A percentile compares a stretch with the other conserved stretches of the same genome.
These are phyloP conservation scores for Calonectria hongkongensis DNA, from an alignment of 2,329 filamentous ascomycete genomes.

Conservation along the genomic window DNA sequence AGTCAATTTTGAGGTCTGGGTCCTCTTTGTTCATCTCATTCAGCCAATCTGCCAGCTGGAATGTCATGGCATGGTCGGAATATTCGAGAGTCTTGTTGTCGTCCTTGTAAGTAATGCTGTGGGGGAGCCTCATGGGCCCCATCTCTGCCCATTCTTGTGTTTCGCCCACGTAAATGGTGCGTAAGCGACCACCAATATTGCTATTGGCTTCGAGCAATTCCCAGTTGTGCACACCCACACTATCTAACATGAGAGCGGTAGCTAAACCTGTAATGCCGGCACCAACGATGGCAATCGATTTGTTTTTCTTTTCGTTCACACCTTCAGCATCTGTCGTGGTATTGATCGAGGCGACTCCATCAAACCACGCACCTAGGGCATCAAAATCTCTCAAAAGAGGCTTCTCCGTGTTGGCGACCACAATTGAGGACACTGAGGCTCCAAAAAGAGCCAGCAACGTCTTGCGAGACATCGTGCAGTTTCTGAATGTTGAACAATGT, in stretches of 20 bases:
- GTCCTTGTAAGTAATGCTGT: constrained; percentile 20
- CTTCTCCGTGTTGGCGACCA: background rate
- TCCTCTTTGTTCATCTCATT: constrained; percentile 56
- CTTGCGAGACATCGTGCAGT: constrained; percentile 2
- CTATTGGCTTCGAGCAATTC: constrained; percentile 70
- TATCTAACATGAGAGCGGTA: constrained; percentile 69
- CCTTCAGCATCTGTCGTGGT: background rate
- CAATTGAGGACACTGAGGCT: background rate
- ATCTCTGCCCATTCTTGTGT: constrained; percentile 32
- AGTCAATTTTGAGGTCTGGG: constrained; percentile 53
- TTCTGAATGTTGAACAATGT: background rate
- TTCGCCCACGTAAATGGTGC: constrained; percentile 77
- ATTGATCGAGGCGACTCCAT: constrained; percentile 13
- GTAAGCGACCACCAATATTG: constrained; percentile 63
- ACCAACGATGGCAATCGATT: constrained; percentile 52
- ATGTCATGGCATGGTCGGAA: constrained; percentile 25
- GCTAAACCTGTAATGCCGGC: constrained; percentile 80
- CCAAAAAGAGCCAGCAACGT: background rate
- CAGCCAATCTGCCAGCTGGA: constrained; percentile 23
- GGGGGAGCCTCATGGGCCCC: constrained; percentile 30
- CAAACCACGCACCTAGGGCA: constrained; percentile 15
- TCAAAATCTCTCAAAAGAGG: constrained; percentile 14
- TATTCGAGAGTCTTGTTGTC: constrained; percentile 17
- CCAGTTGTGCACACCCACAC: constrained; percentile 66
- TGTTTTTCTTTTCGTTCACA: background rate